Evolutionary conservation across 2,329 filamentous ascomycete genomes (phyloP).

Genomic region (Arachnomyces sp.): DNA sequence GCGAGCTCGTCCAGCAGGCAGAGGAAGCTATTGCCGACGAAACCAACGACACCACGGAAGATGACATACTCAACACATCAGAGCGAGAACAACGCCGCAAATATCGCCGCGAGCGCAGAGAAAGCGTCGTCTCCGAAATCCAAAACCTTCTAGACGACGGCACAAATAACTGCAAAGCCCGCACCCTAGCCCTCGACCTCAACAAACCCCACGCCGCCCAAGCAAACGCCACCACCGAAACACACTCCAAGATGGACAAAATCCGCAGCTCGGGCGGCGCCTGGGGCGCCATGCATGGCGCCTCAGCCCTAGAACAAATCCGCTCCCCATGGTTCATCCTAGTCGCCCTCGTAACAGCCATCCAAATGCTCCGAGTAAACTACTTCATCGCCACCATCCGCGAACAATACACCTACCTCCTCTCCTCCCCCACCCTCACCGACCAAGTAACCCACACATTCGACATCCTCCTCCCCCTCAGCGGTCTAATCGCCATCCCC

Average conservation of each 20-base stretch:
- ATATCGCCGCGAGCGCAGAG: slow-evolving; percentile 51
- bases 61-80: slow-evolving; percentile 41
- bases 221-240: slow-evolving; percentile 59
- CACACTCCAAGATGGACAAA: slow-evolving; percentile 40
- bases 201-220: slow-evolving; percentile 49
- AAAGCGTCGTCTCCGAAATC: slow-evolving; percentile 60
- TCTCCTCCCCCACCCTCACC: slow-evolving; percentile 54
- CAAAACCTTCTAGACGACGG: slow-evolving; percentile 58
- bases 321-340: slow-evolving; percentile 74
- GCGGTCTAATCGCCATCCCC: slow-evolving; percentile 71
- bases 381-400: slow-evolving; percentile 80
- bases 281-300: slow-evolving; percentile 76
- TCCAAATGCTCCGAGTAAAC: slow-evolving; percentile 72
- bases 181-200: slow-evolving; percentile 28
- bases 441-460: slow-evolving; percentile 73
- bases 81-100: slow-evolving; percentile 41
- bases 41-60: slow-evolving; percentile 48
- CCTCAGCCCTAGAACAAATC: slow-evolving; percentile 64
- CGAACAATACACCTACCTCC: slow-evolving; percentile 69
- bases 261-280: slow-evolving; percentile 47
- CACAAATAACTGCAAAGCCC: neutral
- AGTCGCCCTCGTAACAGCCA: slow-evolving; percentile 66
- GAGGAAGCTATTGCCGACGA: slow-evolving; percentile 49
- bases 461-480: slow-evolving; percentile 70
- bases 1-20: slow-evolving; percentile 68